Evolutionary conservation across 1,139 yeast genomes (phyloP), one percentile per base, ranked within the genome.

Genomic region (Magnusiomyces magnusii): DNA sequence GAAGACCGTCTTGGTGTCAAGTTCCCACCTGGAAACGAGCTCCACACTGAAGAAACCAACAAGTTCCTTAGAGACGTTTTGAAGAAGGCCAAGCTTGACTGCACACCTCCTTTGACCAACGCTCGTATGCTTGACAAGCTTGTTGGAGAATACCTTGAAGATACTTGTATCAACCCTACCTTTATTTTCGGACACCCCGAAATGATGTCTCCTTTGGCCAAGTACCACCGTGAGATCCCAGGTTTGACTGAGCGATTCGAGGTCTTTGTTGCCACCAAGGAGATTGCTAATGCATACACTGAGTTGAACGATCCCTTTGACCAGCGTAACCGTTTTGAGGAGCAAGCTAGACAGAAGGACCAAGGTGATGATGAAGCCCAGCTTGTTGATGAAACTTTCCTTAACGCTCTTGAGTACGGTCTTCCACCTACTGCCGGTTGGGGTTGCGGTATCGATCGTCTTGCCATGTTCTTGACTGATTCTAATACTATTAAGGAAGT

Each of bases 301-400:
- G 99, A 93, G 81, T 84, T 93, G 85, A 95, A 93, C 75, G 98
- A 93, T 79, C 98, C 98, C 73, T 92, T 93, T 74, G 98, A 91
- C 76, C 98, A 92, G 81, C 89, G 97, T 76, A 86, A 83, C 60
- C 85, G 98, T 79, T 93, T 93, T 75, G 99, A 92, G 79, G 99
- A 93, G 78, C 99, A 93, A 79, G 99, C 99, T 57, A 85, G 88
- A 77, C 99, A 93, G 81, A 93, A 93, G 81, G 98, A 80, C 67
- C 97, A 91, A 77, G 99, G 99, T 80, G 99, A 93, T 73, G 99
- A 93, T 71, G 99, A 93, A 79, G 99, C 97, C 61, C 99, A 93
- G 79, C 75, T 91, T 76, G 82, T 93, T 65, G 99, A 93, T 74
- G 99, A 93, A 78, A 86, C 90, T 63, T 93, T 93, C 91, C 87